Percentiles rank a stretch among this genome's conserved stretches.
These are phyloP conservation scores for Phanerochaete sordida DNA, from an alignment of 768 basidiomycete genomes.

Conservation along the genomic window DNA sequence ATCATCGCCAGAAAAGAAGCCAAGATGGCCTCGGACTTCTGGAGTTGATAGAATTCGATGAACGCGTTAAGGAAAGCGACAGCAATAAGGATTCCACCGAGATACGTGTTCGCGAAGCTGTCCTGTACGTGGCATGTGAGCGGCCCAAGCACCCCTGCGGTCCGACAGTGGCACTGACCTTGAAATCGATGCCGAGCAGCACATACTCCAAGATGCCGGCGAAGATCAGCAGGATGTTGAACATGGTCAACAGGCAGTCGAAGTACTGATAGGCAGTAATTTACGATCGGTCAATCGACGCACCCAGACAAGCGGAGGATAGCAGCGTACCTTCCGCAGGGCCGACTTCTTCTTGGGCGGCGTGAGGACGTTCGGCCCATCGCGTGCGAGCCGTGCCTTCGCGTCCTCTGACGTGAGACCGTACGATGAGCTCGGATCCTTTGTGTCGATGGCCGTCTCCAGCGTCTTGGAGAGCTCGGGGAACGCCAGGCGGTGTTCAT, in stretches of 20 bases:
- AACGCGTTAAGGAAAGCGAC: slow-evolving; percentile 69
- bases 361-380: slow-evolving; percentile 62
- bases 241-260: slow-evolving; percentile 57
- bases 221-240: slow-evolving; percentile 65
- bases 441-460: slow-evolving; percentile 47
- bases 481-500: slow-evolving; percentile 50
- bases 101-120: slow-evolving; percentile 65
- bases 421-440: slow-evolving; percentile 45
- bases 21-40: slow-evolving; percentile 71
- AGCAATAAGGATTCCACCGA: slow-evolving; percentile 63
- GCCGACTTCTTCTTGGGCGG: slow-evolving; percentile 67
- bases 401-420: slow-evolving; percentile 55
- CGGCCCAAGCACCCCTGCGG: neutral
- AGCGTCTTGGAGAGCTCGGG: slow-evolving; percentile 37
- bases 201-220: slow-evolving; percentile 66
- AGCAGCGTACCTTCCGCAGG: slow-evolving; percentile 47
- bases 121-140: slow-evolving; percentile 29
- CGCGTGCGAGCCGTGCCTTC: slow-evolving; percentile 45
- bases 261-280: slow-evolving; percentile 42
- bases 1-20: slow-evolving; percentile 75
- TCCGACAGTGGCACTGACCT: slow-evolving; percentile 30
- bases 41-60: slow-evolving; percentile 68
- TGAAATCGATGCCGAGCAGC: slow-evolving; percentile 58
- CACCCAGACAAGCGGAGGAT: neutral
- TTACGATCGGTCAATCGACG: slow-evolving; percentile 13